These are phyloP conservation scores for Kodamaea laetipori DNA, from an alignment of 805 yeast species.

Conservation along the genomic window DNA sequence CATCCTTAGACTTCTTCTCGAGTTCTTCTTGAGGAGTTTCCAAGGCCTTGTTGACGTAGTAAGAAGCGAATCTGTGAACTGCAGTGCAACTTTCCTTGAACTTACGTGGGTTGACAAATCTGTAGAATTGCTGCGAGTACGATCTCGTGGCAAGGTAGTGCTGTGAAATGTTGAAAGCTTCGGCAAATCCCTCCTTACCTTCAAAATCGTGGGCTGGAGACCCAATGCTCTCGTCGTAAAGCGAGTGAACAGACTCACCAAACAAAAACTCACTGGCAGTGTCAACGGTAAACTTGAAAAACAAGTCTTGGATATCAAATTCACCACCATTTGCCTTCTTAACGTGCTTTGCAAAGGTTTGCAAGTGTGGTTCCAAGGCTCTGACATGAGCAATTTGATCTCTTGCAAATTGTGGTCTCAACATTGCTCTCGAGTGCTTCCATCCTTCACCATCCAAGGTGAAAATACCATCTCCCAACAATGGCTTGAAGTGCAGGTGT, in stretches of 20 bases:
- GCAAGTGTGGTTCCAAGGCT: slow-evolving; percentile 27
- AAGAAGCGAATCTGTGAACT: slow-evolving; percentile 33
- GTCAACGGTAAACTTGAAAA: slow-evolving; percentile 41
- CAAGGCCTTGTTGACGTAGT: slow-evolving; percentile 20
- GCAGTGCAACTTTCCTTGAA: slow-evolving; percentile 34
- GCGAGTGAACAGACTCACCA: slow-evolving; percentile 38
- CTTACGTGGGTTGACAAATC: slow-evolving; percentile 21
- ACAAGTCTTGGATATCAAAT: slow-evolving; percentile 36
- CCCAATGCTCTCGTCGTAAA: slow-evolving; percentile 27
- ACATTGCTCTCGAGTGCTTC: slow-evolving; percentile 32
- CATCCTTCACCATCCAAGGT: slow-evolving; percentile 32
- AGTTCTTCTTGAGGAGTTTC: slow-evolving; percentile 17
- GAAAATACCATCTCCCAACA: slow-evolving; percentile 31
- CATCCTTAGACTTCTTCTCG: slow-evolving; percentile 20
- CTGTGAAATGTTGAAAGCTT: slow-evolving; percentile 37
- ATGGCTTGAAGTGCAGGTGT: slow-evolving; percentile 22
- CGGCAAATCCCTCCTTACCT: slow-evolving; percentile 35
- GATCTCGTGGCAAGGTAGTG: slow-evolving; percentile 37
- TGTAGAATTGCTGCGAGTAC: slow-evolving; percentile 27
- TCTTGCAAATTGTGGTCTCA: slow-evolving; percentile 31
- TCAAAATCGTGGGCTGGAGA: slow-evolving; percentile 15
- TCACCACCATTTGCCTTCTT: slow-evolving; percentile 23
- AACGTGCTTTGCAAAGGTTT: slow-evolving; percentile 21
- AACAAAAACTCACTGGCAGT: slow-evolving; percentile 45
- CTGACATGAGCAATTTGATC: slow-evolving; percentile 30